Base-by-base conservation (phyloP, 306 rosid genomes). In the Vicia villosa region DNA sequence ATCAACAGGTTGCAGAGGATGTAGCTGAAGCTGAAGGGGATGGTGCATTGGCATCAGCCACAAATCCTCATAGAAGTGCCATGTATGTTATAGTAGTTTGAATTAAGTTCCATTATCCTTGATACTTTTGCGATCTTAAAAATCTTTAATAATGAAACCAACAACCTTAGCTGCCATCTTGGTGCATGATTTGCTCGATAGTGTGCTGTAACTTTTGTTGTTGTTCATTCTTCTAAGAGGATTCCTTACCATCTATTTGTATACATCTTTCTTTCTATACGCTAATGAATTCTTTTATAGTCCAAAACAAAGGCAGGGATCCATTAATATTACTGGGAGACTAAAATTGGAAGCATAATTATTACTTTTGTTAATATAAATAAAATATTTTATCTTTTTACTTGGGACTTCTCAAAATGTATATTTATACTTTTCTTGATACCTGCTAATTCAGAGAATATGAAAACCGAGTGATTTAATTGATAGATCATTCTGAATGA, bases 21-120 rank as follows among this genome's bases (percentile, higher is more conserved):
- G 96, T 96, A 68, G 97, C 97, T 17, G 98, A 94, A 83, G 97
- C 96, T 66, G 98, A 94, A 83, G 98, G 92, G 63, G 95, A 80
- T 40, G 95, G 87, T 57, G 95, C 85, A 50, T 74, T 85, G 85
- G 92, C 91, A 72, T 16, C 94, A 54, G 66, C 86, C 51, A 84
- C 95, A 59, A 88, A 87, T 86, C 92, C 95, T 73, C 96, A 79
- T 51, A 87, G 76, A 85, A 80, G 72, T 47, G 36, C 82, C 82
- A 77, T 73, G 98, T 94, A 85, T 77, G 40, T 77, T 56, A 13
- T 37, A 47, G 19, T 61, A 40, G 55, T 82, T 62, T 49, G 37
- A 74, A 49, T 68, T 79, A 67, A 63, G 76, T 75, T 74, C 40
- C 58, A 37, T 68, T 41, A 42, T 68, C 66, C 66, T 61, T 51